A percentile compares a stretch with the other conserved stretches of the same genome.
Evolutionary conservation across 371 early-diverging fungal species (phyloP).

Genomic region (Mucor plumbeus): DNA sequence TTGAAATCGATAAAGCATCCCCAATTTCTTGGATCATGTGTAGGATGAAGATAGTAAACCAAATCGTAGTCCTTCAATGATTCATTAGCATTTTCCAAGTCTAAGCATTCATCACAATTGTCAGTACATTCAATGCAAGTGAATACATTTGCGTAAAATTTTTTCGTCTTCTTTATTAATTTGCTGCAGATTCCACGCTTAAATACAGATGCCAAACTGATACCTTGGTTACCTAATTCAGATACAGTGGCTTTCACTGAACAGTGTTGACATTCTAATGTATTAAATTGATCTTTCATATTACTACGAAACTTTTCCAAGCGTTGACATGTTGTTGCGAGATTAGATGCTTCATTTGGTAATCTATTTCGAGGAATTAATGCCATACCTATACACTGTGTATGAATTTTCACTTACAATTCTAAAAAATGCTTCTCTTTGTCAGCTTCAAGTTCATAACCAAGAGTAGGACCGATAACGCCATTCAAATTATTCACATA

Average conservation of each 20-base stretch:
- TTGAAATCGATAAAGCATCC: constrained; percentile 30
- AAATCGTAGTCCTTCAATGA: constrained; percentile 1
- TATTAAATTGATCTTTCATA: constrained; percentile 17
- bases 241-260: background rate
- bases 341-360: background rate
- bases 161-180: background rate
- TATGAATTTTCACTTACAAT: background rate
- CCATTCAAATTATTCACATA: constrained; percentile 23
- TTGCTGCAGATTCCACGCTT: background rate
- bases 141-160: constrained; percentile 12
- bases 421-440: background rate
- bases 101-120: constrained; percentile 11
- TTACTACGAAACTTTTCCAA: constrained; percentile 30
- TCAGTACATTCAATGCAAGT: constrained; percentile 24
- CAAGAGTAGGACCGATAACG: background rate
- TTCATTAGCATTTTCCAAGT: background rate
- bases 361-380: background rate
- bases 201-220: constrained; percentile 27
- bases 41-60: constrained; percentile 28
- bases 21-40: constrained; percentile 24
- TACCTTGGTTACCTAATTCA: constrained; percentile 7
- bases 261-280: constrained; percentile 36
- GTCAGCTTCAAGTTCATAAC: background rate
- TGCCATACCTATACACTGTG: background rate
- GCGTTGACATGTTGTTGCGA: constrained; percentile 29